Base-by-base conservation (phyloP, 2,329 filamentous ascomycete genomes). In the Helotiales sp. region DNA sequence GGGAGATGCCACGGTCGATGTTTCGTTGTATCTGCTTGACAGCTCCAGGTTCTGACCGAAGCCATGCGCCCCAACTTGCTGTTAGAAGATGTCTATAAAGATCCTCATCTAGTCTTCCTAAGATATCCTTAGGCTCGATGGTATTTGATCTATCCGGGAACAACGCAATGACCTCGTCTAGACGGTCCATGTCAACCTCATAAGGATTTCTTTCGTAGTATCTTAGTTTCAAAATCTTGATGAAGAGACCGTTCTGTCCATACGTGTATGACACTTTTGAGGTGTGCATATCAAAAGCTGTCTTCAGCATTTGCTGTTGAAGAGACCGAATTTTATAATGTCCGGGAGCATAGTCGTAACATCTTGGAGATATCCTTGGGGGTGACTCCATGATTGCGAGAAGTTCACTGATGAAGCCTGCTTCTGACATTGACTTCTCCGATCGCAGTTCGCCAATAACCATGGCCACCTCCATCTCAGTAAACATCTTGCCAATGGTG, bases 201-300 rank as follows among this genome's bases (percentile, higher is more conserved):
- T 6, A 17, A 7, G 17, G 13, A 22, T 19, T 22, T 9, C 17
- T 40, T 7, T 22, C 36, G n/a, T 15, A 40, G 36, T 7, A 55
- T 55, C 40, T 53, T 22, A 59, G n/a, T 19, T 49, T 52, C 13
- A 56, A 13, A 34, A 59, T 40, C 29, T 59, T 59, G 9, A 50
- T 42, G 10, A 56, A 31, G 2, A 59, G 24, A 19, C 38, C 34
- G 15, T 17, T 51, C 3, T 46, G 38, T 12, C 40, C 38, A 38
- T 36, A 29, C 22, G 9, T 4, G 27, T 27, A 17, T 12, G 17
- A 7, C 36, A 6, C 10, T 40, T 40, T n/a, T 8, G 17, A 40
- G 17, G 10, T 40, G 3, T 40, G 6, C 4, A n/a, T n/a, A 40
- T 40, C 36, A n/a, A 40, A n/a, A 8, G 36, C 36, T 6, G 9